These are phyloP conservation scores for Agrocybe chaxingu DNA, from an alignment of 768 basidiomycete species.

Conservation along the genomic window DNA sequence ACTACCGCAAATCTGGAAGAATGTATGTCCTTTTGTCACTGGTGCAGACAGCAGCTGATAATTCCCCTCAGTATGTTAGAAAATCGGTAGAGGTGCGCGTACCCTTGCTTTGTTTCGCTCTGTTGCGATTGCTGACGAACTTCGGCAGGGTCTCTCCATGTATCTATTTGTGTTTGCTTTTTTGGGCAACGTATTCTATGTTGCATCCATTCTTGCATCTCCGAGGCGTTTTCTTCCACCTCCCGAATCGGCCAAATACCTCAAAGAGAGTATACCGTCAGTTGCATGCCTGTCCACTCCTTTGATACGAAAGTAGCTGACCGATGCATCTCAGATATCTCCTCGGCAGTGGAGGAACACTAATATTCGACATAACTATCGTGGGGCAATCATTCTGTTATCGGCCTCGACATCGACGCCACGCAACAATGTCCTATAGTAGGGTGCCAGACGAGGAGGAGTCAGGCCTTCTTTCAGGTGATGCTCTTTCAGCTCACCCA, in stretches of 20 bases:
- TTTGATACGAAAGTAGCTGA: slow-evolving; percentile 2
- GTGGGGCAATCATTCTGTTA: slow-evolving; percentile 85
- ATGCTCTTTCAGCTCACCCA: slow-evolving; percentile 31
- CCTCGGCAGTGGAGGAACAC: slow-evolving; percentile 88
- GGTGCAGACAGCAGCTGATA: background rate
- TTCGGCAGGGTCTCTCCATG: slow-evolving; percentile 80
- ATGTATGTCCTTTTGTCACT: slow-evolving; percentile 56
- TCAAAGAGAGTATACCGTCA: slow-evolving; percentile 83
- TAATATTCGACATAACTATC: slow-evolving; percentile 91
- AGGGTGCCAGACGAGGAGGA: slow-evolving; percentile 42
- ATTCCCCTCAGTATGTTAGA: slow-evolving; percentile 60
- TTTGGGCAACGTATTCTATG: slow-evolving; percentile 91
- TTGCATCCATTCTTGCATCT: slow-evolving; percentile 82
- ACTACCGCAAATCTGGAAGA: slow-evolving; percentile 98
- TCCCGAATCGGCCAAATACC: slow-evolving; percentile 58
- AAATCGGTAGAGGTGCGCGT: slow-evolving; percentile 79
- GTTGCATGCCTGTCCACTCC: slow-evolving; percentile 26
- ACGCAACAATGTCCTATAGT: slow-evolving; percentile 19
- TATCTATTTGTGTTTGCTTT: slow-evolving; percentile 93
- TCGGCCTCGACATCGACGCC: slow-evolving; percentile 43
- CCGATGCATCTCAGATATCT: slow-evolving; percentile 58
- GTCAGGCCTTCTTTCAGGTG: slow-evolving; percentile 43
- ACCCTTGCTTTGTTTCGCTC: background rate
- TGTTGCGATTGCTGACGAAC: background rate
- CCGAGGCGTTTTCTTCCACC: slow-evolving; percentile 58